phyloP scores from a whole-genome alignment of 345 rosid species.

The Gossypium longicalyx region DNA sequence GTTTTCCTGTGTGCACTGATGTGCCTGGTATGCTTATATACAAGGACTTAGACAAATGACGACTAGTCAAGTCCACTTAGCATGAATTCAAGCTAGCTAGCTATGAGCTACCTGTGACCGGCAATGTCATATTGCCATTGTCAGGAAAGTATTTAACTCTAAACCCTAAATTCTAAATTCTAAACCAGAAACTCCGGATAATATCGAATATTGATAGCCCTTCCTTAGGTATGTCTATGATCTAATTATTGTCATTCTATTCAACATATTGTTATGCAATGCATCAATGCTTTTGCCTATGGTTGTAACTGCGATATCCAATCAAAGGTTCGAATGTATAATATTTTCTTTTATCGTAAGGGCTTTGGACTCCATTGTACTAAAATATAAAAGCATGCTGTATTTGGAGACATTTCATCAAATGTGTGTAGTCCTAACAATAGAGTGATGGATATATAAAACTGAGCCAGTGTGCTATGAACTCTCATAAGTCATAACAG shows the following conservation, averaged over 20 bases:
- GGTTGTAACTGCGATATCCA: neutral
- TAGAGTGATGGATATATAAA: neutral
- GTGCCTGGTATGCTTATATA: neutral
- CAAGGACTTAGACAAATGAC: neutral
- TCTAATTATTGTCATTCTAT: neutral
- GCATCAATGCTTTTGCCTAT: neutral
- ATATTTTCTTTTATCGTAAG: neutral
- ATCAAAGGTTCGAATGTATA: neutral
- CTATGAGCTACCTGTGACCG: neutral
- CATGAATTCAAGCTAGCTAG: neutral
- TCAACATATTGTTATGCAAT: neutral
- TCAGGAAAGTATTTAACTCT: neutral
- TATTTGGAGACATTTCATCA: neutral
- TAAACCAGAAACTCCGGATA: neutral
- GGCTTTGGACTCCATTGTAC: too few species aligned
- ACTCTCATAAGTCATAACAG: neutral
- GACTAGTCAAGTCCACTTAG: conserved; percentile 8
- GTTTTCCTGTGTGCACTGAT: neutral
- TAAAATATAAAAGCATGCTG: neutral
- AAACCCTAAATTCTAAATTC: neutral
- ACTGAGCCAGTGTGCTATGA: neutral
- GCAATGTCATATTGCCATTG: neutral
- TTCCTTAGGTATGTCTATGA: neutral
- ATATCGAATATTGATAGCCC: neutral
- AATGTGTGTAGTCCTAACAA: neutral